These are phyloP conservation scores for Cudoniella acicularis DNA, from an alignment of 495 filamentous ascomycete species.

Conservation along the genomic window DNA sequence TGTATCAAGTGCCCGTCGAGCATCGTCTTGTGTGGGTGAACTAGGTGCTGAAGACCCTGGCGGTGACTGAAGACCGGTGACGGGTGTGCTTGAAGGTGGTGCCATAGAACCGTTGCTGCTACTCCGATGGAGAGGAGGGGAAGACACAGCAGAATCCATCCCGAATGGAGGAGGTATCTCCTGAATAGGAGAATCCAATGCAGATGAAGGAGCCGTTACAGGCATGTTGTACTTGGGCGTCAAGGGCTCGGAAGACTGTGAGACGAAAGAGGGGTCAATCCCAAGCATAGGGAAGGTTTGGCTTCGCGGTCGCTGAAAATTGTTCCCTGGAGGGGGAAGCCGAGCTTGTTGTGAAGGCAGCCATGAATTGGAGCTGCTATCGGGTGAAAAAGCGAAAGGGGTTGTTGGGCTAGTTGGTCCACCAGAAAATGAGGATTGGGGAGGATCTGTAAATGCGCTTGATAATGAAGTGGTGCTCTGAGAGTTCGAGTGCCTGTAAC, in stretches of 20 bases:
- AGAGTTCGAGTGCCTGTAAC: conserved; percentile 52
- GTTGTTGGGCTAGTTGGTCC: conserved; percentile 81
- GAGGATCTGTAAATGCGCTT: conserved; percentile 56
- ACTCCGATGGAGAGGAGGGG: conserved; percentile 48
- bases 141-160: conserved; percentile 51
- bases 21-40: conserved; percentile 89
- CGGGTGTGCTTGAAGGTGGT: conserved; percentile 38
- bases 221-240: conserved; percentile 61
- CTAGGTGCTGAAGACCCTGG: conserved; percentile 43
- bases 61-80: conserved; percentile 35
- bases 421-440: conserved; percentile 64
- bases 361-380: conserved; percentile 68
- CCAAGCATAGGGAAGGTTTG: conserved; percentile 80
- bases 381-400: conserved; percentile 73
- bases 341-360: conserved; percentile 62
- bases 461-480: conserved; percentile 53
- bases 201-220: conserved; percentile 52
- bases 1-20: conserved; percentile 77
- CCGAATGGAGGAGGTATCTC: conserved; percentile 49
- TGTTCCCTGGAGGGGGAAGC: conserved; percentile 50
- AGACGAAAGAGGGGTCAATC: conserved; percentile 66
- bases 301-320: conserved; percentile 75
- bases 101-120: conserved; percentile 50
- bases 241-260: conserved; percentile 57
- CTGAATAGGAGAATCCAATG: conserved; percentile 68